A percentile compares a stretch with the other conserved stretches of the same genome.
phyloP scores from a whole-genome alignment of 108 stramenopile species.

The Nitzschia sp. region DNA sequence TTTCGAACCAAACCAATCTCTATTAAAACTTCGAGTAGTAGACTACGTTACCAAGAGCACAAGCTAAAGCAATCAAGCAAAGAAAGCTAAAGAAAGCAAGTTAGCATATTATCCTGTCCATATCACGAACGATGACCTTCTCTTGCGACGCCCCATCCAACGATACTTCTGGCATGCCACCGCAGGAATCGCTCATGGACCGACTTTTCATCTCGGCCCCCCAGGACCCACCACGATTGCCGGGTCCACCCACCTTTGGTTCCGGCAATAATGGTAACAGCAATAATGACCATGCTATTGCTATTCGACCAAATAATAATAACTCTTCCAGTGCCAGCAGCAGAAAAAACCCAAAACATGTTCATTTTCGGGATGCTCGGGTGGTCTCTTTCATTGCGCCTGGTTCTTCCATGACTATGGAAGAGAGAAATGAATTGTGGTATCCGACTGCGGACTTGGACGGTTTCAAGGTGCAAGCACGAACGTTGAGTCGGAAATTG shows the following conservation, averaged over 20 bases:
- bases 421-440: slow-evolving; percentile 24
- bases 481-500: slow-evolving; percentile 24
- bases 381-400: slow-evolving; percentile 7
- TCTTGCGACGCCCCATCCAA: too few relatives aligned
- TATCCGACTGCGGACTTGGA: slow-evolving; percentile 27
- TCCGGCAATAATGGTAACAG: neutral
- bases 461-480: slow-evolving; percentile 26
- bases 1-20: too few relatives aligned
- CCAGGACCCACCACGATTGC: neutral
- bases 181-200: neutral
- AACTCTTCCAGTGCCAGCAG: neutral
- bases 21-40: too few relatives aligned
- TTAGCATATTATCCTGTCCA: too few relatives aligned
- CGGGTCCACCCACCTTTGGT: slow-evolving; percentile 7
- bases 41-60: too few relatives aligned
- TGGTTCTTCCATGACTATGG: slow-evolving; percentile 30
- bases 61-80: too few relatives aligned
- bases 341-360: slow-evolving; percentile 3
- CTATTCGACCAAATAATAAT: neutral
- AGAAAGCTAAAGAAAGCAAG: too few relatives aligned
- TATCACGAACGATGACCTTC: too few relatives aligned
- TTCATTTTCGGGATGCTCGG: slow-evolving; percentile 19
- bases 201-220: neutral
- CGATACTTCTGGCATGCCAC: neutral
- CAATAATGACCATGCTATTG: too few relatives aligned